phyloP scores from a whole-genome alignment of 2,329 filamentous ascomycete genomes.

The Sporothrix protearum region DNA sequence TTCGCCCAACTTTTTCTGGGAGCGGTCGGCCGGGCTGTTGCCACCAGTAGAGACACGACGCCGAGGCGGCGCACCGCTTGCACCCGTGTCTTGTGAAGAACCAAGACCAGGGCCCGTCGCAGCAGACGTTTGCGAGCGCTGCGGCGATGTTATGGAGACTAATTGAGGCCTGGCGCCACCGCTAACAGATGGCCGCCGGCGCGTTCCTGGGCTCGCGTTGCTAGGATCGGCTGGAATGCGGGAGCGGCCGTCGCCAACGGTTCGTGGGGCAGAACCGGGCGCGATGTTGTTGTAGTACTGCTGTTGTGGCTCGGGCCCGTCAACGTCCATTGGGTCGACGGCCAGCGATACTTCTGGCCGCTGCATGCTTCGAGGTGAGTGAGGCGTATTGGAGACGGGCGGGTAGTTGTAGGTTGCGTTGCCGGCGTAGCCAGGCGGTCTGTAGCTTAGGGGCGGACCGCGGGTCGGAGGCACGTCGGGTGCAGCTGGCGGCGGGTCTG shows the following conservation, averaged over 20 bases:
- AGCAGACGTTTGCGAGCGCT: slow-evolving; percentile 18
- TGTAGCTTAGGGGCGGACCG: slow-evolving; percentile 57
- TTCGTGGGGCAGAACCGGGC: background rate
- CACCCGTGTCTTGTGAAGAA: background rate
- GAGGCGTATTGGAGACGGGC: slow-evolving; percentile 9
- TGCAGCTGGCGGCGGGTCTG: slow-evolving; percentile 46
- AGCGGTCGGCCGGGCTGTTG: slow-evolving; percentile 39
- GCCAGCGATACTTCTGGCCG: slow-evolving; percentile 26
- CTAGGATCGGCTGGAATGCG: slow-evolving; percentile 31
- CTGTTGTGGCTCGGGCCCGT: slow-evolving; percentile 34
- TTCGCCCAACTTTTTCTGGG: slow-evolving; percentile 63
- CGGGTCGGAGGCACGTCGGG: slow-evolving; percentile 55
- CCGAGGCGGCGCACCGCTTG: background rate
- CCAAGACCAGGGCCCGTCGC: background rate
- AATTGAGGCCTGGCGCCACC: slow-evolving; percentile 19
- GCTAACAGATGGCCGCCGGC: slow-evolving; percentile 26
- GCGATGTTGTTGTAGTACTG: slow-evolving; percentile 30
- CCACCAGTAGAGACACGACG: slow-evolving; percentile 24
- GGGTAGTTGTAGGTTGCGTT: slow-evolving; percentile 29
- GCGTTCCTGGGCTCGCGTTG: slow-evolving; percentile 28
- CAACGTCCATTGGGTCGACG: slow-evolving; percentile 25
- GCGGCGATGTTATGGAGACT: slow-evolving; percentile 26
- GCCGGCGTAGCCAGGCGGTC: slow-evolving; percentile 40
- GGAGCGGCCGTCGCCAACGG: slow-evolving; percentile 14
- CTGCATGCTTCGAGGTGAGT: slow-evolving; percentile 23